Percentiles rank a stretch among this genome's conserved stretches.
Conservation (phyloP, 164 flowering plant genomes). For the Liriodendron chinense region DNA sequence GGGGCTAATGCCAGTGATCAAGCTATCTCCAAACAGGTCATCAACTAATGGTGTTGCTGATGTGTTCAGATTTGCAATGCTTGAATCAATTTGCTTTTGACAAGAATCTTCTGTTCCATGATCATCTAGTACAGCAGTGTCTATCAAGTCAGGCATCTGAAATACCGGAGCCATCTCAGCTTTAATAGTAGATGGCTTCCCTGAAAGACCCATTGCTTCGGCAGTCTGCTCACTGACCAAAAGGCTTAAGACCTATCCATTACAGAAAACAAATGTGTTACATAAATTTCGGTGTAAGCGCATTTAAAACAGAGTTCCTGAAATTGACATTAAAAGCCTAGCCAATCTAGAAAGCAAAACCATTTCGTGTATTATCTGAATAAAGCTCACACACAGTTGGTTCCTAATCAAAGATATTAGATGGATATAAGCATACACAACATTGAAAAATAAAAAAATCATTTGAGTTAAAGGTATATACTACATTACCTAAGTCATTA, state of each 20-base stretch:
- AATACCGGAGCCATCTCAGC: slow-evolving; percentile 29
- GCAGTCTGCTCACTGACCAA: slow-evolving; percentile 44
- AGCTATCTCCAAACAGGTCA: slow-evolving; percentile 73
- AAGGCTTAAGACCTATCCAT: slow-evolving; percentile 65
- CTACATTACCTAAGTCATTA: too few relatives aligned
- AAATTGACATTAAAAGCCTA: neutral
- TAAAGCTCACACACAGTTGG: neutral
- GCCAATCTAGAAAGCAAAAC: neutral
- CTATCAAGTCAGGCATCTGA: slow-evolving; percentile 83
- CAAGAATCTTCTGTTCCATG: slow-evolving; percentile 29
- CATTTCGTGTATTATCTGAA: neutral
- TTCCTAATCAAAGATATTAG: neutral
- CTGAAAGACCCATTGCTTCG: slow-evolving; percentile 24
- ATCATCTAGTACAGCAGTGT: slow-evolving; percentile 60
- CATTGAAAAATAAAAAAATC: too few relatives aligned
- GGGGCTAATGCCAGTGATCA: slow-evolving; percentile 23
- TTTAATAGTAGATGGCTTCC: slow-evolving; percentile 32
- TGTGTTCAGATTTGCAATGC: slow-evolving; percentile 13
- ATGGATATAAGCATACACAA: neutral
- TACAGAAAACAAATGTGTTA: neutral
- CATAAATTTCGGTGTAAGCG: neutral
- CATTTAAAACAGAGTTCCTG: neutral
- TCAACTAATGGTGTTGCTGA: slow-evolving; percentile 47
- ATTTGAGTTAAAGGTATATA: too few relatives aligned
- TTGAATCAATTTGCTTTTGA: slow-evolving; percentile 25